Base-by-base conservation (phyloP, 2,329 filamentous ascomycete species). In the Ceratocystis ficicola region DNA sequence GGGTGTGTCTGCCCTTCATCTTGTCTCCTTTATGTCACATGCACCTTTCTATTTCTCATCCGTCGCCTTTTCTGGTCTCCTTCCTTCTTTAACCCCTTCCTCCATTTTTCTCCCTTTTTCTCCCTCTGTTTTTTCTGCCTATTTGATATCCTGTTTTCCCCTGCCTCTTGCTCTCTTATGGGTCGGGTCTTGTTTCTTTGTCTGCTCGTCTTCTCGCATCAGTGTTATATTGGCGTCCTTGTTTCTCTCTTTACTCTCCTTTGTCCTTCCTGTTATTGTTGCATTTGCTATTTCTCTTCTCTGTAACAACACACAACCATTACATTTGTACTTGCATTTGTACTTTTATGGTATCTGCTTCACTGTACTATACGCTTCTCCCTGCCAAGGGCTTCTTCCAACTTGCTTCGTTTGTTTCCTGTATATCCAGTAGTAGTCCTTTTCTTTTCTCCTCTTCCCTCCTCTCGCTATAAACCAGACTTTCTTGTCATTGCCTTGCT, bases 131-230 rank as follows among this genome's bases (percentile, higher is more conserved):
- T 50, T 12, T 50, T 22, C 50, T 41, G 28, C 30, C 30, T 65
- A 7, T 44, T 55, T 65, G 50, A 36, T 57, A 59, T 52, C 57
- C 44, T 46, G 36, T 66, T 55, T 55, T 55, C 15, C 8, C 32
- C 32, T 36, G 32, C 8, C 32, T 36, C 32, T 50, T 8, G 6
- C 17, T 50, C 20, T n/a, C 17, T 5, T 50, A n/a, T n/a, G n/a
- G n/a, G n/a, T 50, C 5, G 17, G 17, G 62, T 55, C 28, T 28
- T 50, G 20, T 32, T 66, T 59, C 15, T 57, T 25, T 55, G 28
- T 44, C 62, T 32, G 20, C 57, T 63, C 44, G 15, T 28, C 52
- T 28, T 28, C 44, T 52, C 36, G 22, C 46, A 36, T 62, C 55
- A n/a, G 52, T 48, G 28, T 25, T 7, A 61, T 36, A 41, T 44